These are phyloP conservation scores for Aspergillus hancockii DNA, from an alignment of 495 filamentous ascomycete genomes.

Conservation along the genomic window DNA sequence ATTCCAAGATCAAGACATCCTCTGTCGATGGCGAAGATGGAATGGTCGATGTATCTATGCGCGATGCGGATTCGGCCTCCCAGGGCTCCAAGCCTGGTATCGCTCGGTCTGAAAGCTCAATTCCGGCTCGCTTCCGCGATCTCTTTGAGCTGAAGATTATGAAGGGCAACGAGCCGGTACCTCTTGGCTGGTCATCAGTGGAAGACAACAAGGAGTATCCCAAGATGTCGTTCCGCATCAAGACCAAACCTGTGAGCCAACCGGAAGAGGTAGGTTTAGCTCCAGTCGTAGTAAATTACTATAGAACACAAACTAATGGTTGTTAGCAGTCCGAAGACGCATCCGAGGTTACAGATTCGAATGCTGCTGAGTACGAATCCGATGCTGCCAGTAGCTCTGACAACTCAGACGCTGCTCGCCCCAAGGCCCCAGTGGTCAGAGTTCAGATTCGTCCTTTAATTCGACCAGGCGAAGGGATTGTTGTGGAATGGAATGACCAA, in stretches of 20 bases:
- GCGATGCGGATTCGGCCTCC: slow-evolving; percentile 49
- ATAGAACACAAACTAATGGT: not conserved
- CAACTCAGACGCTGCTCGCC: slow-evolving; percentile 28
- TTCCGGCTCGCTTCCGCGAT: slow-evolving; percentile 59
- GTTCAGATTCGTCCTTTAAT: slow-evolving; percentile 63
- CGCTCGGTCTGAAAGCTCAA: slow-evolving; percentile 42
- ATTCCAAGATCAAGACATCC: slow-evolving; percentile 66
- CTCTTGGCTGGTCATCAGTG: slow-evolving; percentile 63
- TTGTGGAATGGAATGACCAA: slow-evolving; percentile 77
- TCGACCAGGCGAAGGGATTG: slow-evolving; percentile 73
- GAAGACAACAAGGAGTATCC: slow-evolving; percentile 58
- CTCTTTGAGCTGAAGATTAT: slow-evolving; percentile 72
- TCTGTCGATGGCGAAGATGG: slow-evolving; percentile 90
- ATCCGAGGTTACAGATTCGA: not conserved
- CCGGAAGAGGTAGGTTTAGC: slow-evolving; percentile 22
- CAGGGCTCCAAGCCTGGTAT: slow-evolving; percentile 19
- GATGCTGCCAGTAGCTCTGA: slow-evolving; percentile 15
- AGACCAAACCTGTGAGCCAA: slow-evolving; percentile 14
- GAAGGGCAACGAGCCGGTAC: slow-evolving; percentile 53
- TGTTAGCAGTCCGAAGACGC: slow-evolving; percentile 3
- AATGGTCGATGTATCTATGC: slow-evolving; percentile 88
- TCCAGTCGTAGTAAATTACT: slow-evolving; percentile 7
- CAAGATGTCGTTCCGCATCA: slow-evolving; percentile 53
- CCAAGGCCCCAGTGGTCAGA: slow-evolving; percentile 15
- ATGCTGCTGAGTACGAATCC: slow-evolving; percentile 11